Evolutionary conservation across 2,329 filamentous ascomycete genomes (phyloP).

Genomic region (Cordyceps fumosorosea): DNA sequence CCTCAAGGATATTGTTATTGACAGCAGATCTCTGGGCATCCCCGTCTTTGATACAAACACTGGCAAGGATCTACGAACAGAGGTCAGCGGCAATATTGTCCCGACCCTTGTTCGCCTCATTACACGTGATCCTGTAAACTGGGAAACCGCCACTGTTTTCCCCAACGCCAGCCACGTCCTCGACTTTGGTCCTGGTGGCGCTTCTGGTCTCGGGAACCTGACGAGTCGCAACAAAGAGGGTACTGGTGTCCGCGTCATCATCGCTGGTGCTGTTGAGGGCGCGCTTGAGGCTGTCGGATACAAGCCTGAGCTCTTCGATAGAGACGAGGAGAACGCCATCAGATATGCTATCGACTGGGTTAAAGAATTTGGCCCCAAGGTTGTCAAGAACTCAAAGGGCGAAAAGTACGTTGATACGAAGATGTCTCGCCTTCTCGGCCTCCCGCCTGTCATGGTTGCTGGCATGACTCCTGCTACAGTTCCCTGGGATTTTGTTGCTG

Average conservation of each 20-base stretch:
- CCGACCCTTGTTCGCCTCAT: conserved; percentile 86
- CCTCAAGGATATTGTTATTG: conserved; percentile 73
- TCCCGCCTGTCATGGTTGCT: conserved; percentile 83
- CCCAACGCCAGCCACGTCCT: conserved; percentile 86
- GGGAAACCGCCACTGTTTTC: conserved; percentile 93
- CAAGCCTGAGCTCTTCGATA: conserved; percentile 95
- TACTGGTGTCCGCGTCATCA: conserved; percentile 90
- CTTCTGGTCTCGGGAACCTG: conserved; percentile 89
- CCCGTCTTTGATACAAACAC: conserved; percentile 87
- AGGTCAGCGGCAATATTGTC: conserved; percentile 71
- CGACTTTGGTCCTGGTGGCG: conserved; percentile 94
- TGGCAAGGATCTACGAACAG: conserved; percentile 71
- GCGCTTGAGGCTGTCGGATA: conserved; percentile 89
- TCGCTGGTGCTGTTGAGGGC: conserved; percentile 88
- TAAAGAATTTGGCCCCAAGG: conserved; percentile 87
- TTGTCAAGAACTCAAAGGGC: conserved; percentile 83
- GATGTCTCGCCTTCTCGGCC: conserved; percentile 79
- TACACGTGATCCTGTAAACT: conserved; percentile 87
- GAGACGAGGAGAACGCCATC: conserved; percentile 89
- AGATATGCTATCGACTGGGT: conserved; percentile 97
- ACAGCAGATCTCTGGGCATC: conserved; percentile 67
- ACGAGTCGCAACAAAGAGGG: conserved; percentile 99
- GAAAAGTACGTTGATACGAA: conserved; percentile 94
- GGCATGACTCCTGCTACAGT: conserved; percentile 92
- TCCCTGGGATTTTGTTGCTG: conserved; percentile 84